phyloP scores from a whole-genome alignment of 148 eudicot species.

The Camellia japonica region DNA sequence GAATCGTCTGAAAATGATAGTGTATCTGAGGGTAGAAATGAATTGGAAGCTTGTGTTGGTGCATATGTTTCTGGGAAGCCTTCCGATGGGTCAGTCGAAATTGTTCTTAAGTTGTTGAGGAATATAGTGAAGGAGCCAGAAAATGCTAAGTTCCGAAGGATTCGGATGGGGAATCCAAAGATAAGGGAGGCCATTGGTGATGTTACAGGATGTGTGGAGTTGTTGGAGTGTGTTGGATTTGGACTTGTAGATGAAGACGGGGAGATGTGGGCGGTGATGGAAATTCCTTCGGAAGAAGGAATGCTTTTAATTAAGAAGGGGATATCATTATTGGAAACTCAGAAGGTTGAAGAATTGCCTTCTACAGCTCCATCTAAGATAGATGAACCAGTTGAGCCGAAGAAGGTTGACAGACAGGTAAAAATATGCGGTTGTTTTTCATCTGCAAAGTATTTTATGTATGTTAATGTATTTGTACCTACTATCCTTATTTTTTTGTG shows the following conservation, averaged over 20 bases:
- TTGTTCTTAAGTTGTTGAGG: conserved; percentile 59
- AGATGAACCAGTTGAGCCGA: conserved; percentile 47
- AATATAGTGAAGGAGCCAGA: conserved; percentile 75
- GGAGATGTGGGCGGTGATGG: conserved; percentile 93
- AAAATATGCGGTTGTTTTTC: not conserved
- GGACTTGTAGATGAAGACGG: conserved; percentile 75
- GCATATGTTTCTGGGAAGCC: conserved; percentile 81
- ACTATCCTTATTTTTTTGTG: not conserved
- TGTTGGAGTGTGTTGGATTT: conserved; percentile 81
- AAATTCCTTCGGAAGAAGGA: conserved; percentile 51
- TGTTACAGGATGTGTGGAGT: conserved; percentile 69
- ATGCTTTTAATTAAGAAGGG: conserved; percentile 38
- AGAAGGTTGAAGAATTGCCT: conserved; percentile 26
- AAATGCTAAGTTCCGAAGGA: conserved; percentile 78
- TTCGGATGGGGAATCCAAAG: conserved; percentile 84
- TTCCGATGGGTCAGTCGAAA: conserved; percentile 54
- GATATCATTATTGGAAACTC: conserved; percentile 44
- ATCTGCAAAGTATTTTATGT: not conserved
- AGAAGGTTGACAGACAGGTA: conserved; percentile 71
- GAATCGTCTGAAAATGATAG: conserved; percentile 22
- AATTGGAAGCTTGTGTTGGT: conserved; percentile 57
- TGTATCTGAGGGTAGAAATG: conserved; percentile 20
- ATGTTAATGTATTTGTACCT: not conserved
- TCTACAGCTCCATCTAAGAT: conserved; percentile 32
- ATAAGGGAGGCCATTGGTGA: conserved; percentile 86